phyloP scores from a whole-genome alignment of 2,329 filamentous ascomycete species.

The Paraconiothyrium brasiliense region DNA sequence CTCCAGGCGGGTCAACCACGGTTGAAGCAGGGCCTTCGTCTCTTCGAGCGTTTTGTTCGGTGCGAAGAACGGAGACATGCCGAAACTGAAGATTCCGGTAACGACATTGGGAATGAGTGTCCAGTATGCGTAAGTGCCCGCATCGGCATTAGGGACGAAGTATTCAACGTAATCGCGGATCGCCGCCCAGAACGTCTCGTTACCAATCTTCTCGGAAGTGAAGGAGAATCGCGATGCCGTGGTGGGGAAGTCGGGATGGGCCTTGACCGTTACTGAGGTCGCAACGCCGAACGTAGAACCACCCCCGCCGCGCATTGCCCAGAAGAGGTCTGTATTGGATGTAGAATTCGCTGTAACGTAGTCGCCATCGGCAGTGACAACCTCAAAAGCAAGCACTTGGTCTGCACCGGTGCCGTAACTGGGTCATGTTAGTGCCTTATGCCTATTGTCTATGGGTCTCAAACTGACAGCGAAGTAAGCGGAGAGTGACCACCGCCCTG shows the following conservation, averaged over 20 bases:
- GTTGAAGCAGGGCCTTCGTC: slow-evolving; percentile 42
- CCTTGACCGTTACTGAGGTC: slow-evolving; percentile 46
- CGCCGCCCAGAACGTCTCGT: slow-evolving; percentile 49
- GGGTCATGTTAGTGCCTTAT: slow-evolving; percentile 26
- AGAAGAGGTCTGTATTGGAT: slow-evolving; percentile 45
- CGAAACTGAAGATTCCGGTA: slow-evolving; percentile 44
- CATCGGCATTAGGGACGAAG: slow-evolving; percentile 48
- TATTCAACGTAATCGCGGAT: slow-evolving; percentile 41
- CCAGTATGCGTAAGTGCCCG: slow-evolving; percentile 48
- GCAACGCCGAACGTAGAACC: slow-evolving; percentile 48
- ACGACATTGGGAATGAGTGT: slow-evolving; percentile 39
- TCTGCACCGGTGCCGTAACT: slow-evolving; percentile 52
- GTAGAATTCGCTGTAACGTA: slow-evolving; percentile 43
- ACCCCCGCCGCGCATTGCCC: slow-evolving; percentile 48
- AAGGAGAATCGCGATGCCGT: slow-evolving; percentile 46
- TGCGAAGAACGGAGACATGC: slow-evolving; percentile 48
- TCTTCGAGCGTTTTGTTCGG: slow-evolving; percentile 42
- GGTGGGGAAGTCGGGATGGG: slow-evolving; percentile 44
- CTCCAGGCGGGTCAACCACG: slow-evolving; percentile 42
- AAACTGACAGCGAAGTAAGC: slow-evolving; percentile 52
- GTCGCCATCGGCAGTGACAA: slow-evolving; percentile 42
- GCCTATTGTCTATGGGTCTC: slow-evolving; percentile 31
- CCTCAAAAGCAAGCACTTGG: slow-evolving; percentile 42
- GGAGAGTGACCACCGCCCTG: slow-evolving; percentile 65
- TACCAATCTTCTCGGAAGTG: slow-evolving; percentile 39